Conservation (phyloP, 768 basidiomycete genomes). For the Hirschioporus abietinus region DNA sequence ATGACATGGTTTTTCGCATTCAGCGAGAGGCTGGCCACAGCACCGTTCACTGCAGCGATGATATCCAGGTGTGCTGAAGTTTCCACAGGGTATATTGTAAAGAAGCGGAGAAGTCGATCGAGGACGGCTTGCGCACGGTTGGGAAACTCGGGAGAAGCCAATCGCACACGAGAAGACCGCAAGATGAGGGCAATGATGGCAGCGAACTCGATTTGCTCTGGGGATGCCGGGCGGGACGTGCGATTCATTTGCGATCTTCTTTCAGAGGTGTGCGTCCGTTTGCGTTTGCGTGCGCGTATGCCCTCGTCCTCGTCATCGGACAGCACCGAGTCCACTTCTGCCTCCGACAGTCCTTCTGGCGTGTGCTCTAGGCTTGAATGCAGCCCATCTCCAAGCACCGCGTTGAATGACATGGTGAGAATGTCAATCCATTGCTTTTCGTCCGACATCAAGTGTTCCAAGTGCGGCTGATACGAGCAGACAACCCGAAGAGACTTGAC, state of each 20-base stretch:
- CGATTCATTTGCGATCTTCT: conserved; percentile 8
- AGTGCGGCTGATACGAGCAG: conserved; percentile 63
- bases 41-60: conserved; percentile 58
- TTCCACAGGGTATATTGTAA: conserved; percentile 62
- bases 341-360: conserved; percentile 28
- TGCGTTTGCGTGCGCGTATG: neutral
- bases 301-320: conserved; percentile 14
- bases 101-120: conserved; percentile 52
- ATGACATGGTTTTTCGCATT: conserved; percentile 61
- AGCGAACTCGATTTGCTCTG: conserved; percentile 68
- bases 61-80: conserved; percentile 78
- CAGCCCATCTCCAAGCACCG: conserved; percentile 58
- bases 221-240: conserved; percentile 29
- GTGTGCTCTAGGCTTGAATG: conserved; percentile 10
- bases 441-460: conserved; percentile 63
- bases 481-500: conserved; percentile 69
- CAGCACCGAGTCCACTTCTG: conserved; percentile 22
- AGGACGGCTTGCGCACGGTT: conserved; percentile 52
- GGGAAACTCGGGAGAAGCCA: conserved; percentile 38
- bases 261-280: neutral
- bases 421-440: conserved; percentile 54
- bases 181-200: conserved; percentile 58
- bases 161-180: conserved; percentile 51
- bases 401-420: conserved; percentile 71
- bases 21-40: conserved; percentile 71